Base-by-base conservation (phyloP, 495 filamentous ascomycete genomes). In the Neurospora hispaniola region DNA sequence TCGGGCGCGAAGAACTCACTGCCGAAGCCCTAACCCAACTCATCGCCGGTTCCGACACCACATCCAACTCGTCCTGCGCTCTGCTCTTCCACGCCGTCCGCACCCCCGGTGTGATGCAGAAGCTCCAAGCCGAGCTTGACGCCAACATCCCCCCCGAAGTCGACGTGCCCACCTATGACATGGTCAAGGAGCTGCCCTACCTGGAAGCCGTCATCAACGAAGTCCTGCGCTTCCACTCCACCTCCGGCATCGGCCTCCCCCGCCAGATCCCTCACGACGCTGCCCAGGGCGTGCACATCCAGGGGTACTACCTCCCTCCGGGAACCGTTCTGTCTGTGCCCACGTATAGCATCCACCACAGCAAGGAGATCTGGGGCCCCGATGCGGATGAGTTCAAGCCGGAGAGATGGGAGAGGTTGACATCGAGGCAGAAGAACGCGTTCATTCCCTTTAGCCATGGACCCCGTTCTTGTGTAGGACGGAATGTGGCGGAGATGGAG, bases 401-500 rank as follows among this genome's bases (percentile, higher is more conserved):
- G 0, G 92, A 95, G 78, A 85, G 94, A 48, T 98, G 93, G 93
- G 79, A 85, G 72, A 76, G 75, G 2, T 74, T 90, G 8, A 93
- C 89, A 7, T 72, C 88, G 20, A 82, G 85, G 66, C 93, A 94
- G 77, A 93, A 93, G 82, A 86, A 86, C 20, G 90, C 91, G 0
- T 97, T 97, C 75, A 87, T 97, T 70, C 94, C 94, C 0, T 97
- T 97, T 80, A 90, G 88, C 73, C 87, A 92, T 69, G 94, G 94
- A 0, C 93, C 94, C 2, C 81, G 94, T 20, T 87, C 90, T 6
- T 97, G 94, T 75, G 92, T 97, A 18, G 94, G 94, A 0, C 81
- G 93, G 69, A 96, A 94, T 79, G 91, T 97, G 23, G 94, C 94
- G 0, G 94, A 97, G 86, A 96, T 97, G 93, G 94, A 97, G 80